phyloP scores from a whole-genome alignment of 2,329 filamentous ascomycete genomes.

The Elsinoe batatas region DNA sequence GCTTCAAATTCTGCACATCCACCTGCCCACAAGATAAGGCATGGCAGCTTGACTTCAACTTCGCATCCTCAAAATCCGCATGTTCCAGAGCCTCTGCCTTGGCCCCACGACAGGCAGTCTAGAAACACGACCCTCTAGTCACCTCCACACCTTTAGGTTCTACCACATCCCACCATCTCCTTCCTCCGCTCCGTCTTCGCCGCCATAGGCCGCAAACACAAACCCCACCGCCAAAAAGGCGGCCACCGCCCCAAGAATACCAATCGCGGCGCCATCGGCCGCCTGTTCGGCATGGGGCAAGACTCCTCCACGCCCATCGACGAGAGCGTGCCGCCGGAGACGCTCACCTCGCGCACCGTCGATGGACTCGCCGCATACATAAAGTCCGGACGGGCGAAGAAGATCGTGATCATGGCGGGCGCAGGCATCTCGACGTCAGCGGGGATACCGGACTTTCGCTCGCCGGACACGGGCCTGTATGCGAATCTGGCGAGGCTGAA shows the following conservation, averaged over 20 bases:
- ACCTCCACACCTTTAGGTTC: too few relatives aligned
- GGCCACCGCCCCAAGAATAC: slow-evolving; percentile 21
- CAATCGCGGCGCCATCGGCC: slow-evolving; percentile 19
- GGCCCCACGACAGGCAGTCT: too few relatives aligned
- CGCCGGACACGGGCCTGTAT: slow-evolving; percentile 86
- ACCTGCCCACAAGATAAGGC: too few relatives aligned
- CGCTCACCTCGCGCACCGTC: slow-evolving; percentile 58
- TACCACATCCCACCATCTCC: background rate
- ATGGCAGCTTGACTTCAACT: too few relatives aligned
- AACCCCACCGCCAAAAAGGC: slow-evolving; percentile 32
- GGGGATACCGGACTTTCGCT: slow-evolving; percentile 84
- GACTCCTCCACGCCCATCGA: slow-evolving; percentile 61
- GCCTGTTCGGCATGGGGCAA: slow-evolving; percentile 60
- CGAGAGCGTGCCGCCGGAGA: slow-evolving; percentile 53
- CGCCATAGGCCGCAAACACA: slow-evolving; percentile 44
- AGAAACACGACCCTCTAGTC: too few relatives aligned
- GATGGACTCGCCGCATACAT: slow-evolving; percentile 73
- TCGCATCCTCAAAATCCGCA: too few relatives aligned
- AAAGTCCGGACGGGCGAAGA: slow-evolving; percentile 53
- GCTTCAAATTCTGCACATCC: background rate
- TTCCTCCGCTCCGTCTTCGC: slow-evolving; percentile 15
- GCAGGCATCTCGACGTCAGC: slow-evolving; percentile 74
- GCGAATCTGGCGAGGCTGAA: slow-evolving; percentile 80
- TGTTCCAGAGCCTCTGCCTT: too few relatives aligned
- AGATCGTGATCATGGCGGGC: slow-evolving; percentile 78